These are phyloP conservation scores for Mrakia blollopis DNA, from an alignment of 768 basidiomycete species.

Conservation along the genomic window DNA sequence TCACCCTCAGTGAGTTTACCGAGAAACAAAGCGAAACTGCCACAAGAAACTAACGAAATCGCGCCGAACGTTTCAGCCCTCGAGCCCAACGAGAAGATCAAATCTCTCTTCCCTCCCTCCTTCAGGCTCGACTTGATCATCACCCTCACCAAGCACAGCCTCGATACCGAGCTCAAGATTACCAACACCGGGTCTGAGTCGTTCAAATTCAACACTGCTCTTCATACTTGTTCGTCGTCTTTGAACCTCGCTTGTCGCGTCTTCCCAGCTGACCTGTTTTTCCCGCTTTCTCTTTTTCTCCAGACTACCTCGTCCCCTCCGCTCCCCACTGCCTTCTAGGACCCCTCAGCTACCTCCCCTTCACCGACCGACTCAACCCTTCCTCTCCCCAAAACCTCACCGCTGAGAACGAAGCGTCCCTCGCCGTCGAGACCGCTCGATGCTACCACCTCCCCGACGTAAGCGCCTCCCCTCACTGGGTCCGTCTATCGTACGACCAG, in stretches of 20 bases:
- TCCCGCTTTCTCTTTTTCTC: no score
- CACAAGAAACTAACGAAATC: neutral
- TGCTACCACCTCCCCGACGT: constrained; percentile 19
- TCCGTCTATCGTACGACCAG: neutral
- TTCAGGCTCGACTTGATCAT: constrained; percentile 13
- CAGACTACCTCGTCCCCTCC: constrained; percentile 25
- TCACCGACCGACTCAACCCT: constrained; percentile 19
- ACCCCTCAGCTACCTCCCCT: neutral
- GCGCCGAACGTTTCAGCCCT: neutral
- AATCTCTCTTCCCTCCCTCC: neutral
- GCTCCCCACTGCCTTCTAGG: neutral
- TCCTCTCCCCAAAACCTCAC: constrained; percentile 6
- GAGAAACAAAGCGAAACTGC: no score
- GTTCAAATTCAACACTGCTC: constrained; percentile 20
- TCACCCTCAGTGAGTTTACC: neutral
- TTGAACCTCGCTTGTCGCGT: neutral
- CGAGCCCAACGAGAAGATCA: constrained; percentile 1
- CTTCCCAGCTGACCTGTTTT: neutral
- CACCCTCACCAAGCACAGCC: neutral
- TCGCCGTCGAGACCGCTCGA: neutral
- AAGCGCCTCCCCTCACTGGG: no score
- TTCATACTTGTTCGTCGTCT: constrained; percentile 22
- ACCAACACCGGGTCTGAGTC: neutral
- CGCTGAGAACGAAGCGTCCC: neutral
- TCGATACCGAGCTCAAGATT: constrained; percentile 18